A percentile compares a stretch with the other conserved stretches of the same genome.
Conservation (phyloP, 495 filamentous ascomycete species). For the Parathielavia appendiculata region DNA sequence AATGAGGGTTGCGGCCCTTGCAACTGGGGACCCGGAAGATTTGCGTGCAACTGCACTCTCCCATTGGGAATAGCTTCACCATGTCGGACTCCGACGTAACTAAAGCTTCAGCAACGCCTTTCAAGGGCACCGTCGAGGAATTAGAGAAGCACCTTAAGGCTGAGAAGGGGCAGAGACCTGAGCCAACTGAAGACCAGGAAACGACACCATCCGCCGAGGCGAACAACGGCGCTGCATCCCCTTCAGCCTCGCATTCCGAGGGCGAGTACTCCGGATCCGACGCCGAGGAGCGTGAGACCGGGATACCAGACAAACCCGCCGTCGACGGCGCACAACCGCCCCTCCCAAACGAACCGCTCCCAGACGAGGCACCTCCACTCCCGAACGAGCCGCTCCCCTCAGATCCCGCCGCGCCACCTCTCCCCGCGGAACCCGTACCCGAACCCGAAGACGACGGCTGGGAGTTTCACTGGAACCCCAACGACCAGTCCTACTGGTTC, state of each 20-base stretch:
- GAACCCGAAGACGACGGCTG: slow-evolving; percentile 71
- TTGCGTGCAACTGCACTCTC: background rate
- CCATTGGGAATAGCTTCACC: slow-evolving; percentile 2
- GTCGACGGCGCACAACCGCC: slow-evolving; percentile 2
- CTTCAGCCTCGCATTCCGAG: slow-evolving; percentile 13
- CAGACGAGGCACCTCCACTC: slow-evolving; percentile 23
- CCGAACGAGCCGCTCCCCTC: slow-evolving; percentile 29
- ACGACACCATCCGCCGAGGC: background rate
- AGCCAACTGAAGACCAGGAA: background rate
- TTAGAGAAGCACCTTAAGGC: background rate
- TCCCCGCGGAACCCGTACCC: slow-evolving; percentile 38
- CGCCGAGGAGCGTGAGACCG: background rate
- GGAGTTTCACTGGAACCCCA: slow-evolving; percentile 77
- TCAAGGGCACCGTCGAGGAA: background rate
- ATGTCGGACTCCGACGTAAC: slow-evolving; percentile 10
- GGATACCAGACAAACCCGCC: background rate
- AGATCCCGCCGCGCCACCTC: slow-evolving; percentile 30
- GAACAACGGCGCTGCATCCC: background rate
- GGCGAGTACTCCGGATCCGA: slow-evolving; percentile 19
- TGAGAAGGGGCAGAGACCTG: background rate
- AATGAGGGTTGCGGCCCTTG: slow-evolving; percentile 1
- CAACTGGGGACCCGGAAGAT: background rate
- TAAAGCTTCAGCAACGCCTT: slow-evolving; percentile 2
- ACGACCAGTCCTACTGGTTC: slow-evolving; percentile 73
- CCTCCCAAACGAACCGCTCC: slow-evolving; percentile 16